Percentiles rank a stretch among this genome's conserved stretches.
Conservation (phyloP, 2,329 filamentous ascomycete species). For the Trichocomaceae sp. region DNA sequence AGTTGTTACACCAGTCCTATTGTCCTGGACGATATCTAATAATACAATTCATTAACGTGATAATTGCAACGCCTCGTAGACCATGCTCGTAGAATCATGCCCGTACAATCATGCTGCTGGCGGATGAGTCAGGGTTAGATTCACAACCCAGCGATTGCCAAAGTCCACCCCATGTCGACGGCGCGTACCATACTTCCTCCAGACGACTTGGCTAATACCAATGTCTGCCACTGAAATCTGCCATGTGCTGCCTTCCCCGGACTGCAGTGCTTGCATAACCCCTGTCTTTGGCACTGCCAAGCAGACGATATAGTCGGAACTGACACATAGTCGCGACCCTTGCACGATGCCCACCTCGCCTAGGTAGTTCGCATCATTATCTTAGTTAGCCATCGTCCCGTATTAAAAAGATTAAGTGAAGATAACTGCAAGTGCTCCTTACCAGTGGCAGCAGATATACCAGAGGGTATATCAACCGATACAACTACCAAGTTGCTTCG, state of each 20-base stretch:
- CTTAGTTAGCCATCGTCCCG: neutral
- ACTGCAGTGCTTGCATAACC: slow-evolving; percentile 67
- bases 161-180: slow-evolving; percentile 82
- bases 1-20: neutral
- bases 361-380: slow-evolving; percentile 15
- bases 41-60: neutral
- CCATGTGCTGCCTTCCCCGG: slow-evolving; percentile 57
- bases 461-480: slow-evolving; percentile 85
- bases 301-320: slow-evolving; percentile 74
- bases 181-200: slow-evolving; percentile 76
- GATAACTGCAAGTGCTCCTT: slow-evolving; percentile 27
- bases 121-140: slow-evolving; percentile 47
- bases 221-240: slow-evolving; percentile 79
- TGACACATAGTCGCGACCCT: slow-evolving; percentile 70
- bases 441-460: slow-evolving; percentile 73
- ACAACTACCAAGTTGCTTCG: slow-evolving; percentile 75
- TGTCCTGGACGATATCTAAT: neutral
- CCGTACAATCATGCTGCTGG: slow-evolving; percentile 22
- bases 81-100: too few relatives aligned
- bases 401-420: slow-evolving; percentile 37
- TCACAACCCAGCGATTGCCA: slow-evolving; percentile 76
- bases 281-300: slow-evolving; percentile 84
- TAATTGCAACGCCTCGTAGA: neutral
- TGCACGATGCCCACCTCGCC: slow-evolving; percentile 57
- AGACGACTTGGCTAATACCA: slow-evolving; percentile 73